phyloP scores from a whole-genome alignment of 1,284 basidiomycete species.

The Polyporus tsugae region DNA sequence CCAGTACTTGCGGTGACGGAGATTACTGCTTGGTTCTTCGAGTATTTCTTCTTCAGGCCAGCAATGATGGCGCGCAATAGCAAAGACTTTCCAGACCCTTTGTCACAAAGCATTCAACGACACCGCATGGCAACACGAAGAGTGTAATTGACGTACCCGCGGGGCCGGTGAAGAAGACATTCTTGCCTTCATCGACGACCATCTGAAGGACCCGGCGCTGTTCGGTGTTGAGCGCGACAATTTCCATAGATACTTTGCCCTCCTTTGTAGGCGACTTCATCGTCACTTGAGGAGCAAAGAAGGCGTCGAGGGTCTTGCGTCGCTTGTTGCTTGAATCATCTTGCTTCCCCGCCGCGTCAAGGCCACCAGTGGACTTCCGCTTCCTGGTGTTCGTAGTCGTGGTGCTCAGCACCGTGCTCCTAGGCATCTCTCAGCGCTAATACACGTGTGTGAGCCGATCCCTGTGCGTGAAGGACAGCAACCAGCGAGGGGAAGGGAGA shows the following conservation, averaged over 20 bases:
- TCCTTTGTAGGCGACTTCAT: conserved; percentile 42
- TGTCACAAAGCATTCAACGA: neutral
- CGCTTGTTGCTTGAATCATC: conserved; percentile 41
- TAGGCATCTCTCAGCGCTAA: conserved; percentile 19
- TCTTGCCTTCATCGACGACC: conserved; percentile 57
- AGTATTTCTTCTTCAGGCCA: conserved; percentile 58
- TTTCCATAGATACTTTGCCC: conserved; percentile 39
- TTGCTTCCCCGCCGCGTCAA: conserved; percentile 34
- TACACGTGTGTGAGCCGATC: neutral
- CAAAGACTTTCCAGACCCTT: conserved; percentile 67
- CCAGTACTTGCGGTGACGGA: conserved; percentile 68
- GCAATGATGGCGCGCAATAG: conserved; percentile 63
- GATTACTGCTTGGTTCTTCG: conserved; percentile 53
- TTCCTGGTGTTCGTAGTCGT: conserved; percentile 44
- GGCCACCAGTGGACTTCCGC: conserved; percentile 49
- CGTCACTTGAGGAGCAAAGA: conserved; percentile 53
- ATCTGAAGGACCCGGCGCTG: conserved; percentile 52
- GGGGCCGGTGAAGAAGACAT: conserved; percentile 60
- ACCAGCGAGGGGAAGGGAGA: neutral
- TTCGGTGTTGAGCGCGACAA: conserved; percentile 53
- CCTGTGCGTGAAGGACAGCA: neutral
- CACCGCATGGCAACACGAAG: neutral
- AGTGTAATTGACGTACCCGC: conserved; percentile 47
- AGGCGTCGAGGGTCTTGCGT: conserved; percentile 51
- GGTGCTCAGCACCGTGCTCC: conserved; percentile 20